Base-by-base conservation (phyloP, 345 rosid genomes). In the Rubroshorea leprosula region DNA sequence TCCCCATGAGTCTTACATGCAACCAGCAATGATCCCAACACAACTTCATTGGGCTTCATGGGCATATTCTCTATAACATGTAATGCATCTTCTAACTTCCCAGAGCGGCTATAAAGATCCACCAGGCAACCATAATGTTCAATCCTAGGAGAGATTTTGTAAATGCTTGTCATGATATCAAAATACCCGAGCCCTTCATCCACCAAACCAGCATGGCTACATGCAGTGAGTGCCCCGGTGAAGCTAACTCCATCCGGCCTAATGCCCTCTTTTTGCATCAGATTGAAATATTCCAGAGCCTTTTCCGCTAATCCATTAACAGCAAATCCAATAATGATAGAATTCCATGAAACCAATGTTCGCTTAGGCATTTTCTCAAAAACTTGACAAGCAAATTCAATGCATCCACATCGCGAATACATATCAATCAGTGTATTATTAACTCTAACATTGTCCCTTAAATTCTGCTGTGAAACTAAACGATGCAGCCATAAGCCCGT, bases 101-200 rank as follows among this genome's bases (percentile, higher is more conserved):
- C 95, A 11, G 96, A 86, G 10, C 92, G 91, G 65, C 90, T 83
- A 62, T 79, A 85, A 46, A 87, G 80, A 80, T 87, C 92, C 17
- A 91, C 96, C 45, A 91, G 54, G 81, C 98, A 91, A 8, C 94
- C 94, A 8, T 82, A 91, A 55, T 87, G 98, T 65, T 85, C 90
- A 49, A 91, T 84, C 35, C 86, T 63, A 5, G 98, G 91, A 18
- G 68, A 56, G 53, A 91, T 76, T 49, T 62, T 54, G 64, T 73
- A 69, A 54, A 73, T 73, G 27, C 61, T 68, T 64, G 67, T 76
- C 91, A 87, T 83, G 49, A 49, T 29, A 18, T 79, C 66, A 64
- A 91, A 83, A 62, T 74, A 80, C 18, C 17, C 51, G 21, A 80
- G 69, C 59, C 94, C 95, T 60, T 84, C 74, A 11, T 77, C 84